phyloP scores from a whole-genome alignment of 2,329 filamentous ascomycete genomes.

The Stachybotrys elegans region DNA sequence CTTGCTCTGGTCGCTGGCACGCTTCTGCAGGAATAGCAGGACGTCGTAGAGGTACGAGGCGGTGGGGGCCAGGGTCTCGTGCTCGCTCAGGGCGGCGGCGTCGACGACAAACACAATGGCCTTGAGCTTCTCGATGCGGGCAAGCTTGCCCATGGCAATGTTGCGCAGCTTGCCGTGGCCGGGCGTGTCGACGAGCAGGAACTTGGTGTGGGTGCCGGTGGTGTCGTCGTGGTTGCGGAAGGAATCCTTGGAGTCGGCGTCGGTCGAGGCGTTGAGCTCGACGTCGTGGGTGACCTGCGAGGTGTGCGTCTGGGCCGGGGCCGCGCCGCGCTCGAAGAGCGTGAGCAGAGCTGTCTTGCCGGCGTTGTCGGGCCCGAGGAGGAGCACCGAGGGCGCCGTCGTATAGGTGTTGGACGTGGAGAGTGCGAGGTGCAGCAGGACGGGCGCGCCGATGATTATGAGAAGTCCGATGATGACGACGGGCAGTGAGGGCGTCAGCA shows the following conservation, averaged over 20 bases:
- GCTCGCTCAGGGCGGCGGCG: constrained; percentile 60
- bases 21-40: constrained; percentile 76
- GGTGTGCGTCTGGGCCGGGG: constrained; percentile 46
- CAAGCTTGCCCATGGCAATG: constrained; percentile 52
- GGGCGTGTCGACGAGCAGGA: constrained; percentile 81
- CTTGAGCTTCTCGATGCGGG: constrained; percentile 45
- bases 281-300: constrained; percentile 45
- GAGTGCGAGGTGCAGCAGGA: constrained; percentile 73
- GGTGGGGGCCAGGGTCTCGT: constrained; percentile 61
- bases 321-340: constrained; percentile 55
- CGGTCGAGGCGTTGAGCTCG: constrained; percentile 50
- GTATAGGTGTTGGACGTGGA: constrained; percentile 62
- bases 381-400: constrained; percentile 68
- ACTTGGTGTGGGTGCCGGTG: constrained; percentile 57
- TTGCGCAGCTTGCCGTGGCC: constrained; percentile 91
- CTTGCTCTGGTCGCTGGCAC: constrained; percentile 42
- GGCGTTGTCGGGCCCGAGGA: constrained; percentile 73
- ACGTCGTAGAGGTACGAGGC: constrained; percentile 86
- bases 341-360: constrained; percentile 90
- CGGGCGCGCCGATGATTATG: constrained; percentile 66
- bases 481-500: constrained; percentile 55
- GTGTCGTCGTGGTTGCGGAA: constrained; percentile 53
- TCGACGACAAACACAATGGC: constrained; percentile 89
- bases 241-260: constrained; percentile 34
- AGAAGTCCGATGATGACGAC: constrained; percentile 64